These are phyloP conservation scores for Aspergillus heteromorphus DNA, from an alignment of 495 filamentous ascomycete species.

Conservation along the genomic window DNA sequence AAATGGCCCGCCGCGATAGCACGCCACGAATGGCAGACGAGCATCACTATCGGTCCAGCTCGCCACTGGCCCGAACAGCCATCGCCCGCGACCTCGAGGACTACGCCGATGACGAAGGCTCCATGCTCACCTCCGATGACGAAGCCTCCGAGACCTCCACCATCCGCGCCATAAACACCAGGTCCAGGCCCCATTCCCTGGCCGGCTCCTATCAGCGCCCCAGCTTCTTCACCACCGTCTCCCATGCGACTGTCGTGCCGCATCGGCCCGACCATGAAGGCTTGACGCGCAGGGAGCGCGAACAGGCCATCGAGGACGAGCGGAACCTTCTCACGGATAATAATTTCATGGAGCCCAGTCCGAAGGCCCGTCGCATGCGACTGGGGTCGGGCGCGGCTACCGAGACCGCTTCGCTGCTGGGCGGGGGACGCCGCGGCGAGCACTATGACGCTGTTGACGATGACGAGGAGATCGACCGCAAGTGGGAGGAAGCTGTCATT, in stretches of 20 bases:
- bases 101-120: conserved; percentile 45
- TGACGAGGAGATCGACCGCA: conserved; percentile 42
- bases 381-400: neutral
- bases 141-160: conserved; percentile 46
- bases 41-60: conserved; percentile 48
- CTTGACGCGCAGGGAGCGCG: conserved; percentile 56
- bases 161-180: conserved; percentile 35
- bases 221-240: conserved; percentile 58
- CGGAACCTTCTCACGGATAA: conserved; percentile 73
- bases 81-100: conserved; percentile 67
- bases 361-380: conserved; percentile 5
- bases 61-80: conserved; percentile 61
- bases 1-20: conserved; percentile 18
- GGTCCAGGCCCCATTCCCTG: conserved; percentile 45
- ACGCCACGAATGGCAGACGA: conserved; percentile 16
- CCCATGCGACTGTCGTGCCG: conserved; percentile 42
- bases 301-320: conserved; percentile 65
- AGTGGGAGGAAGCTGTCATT: conserved; percentile 76
- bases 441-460: conserved; percentile 29
- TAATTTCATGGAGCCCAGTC: conserved; percentile 46
- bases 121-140: conserved; percentile 29
- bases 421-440: neutral
- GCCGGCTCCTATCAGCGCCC: conserved; percentile 68
- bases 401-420: conserved; percentile 52
- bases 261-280: conserved; percentile 40